Base-by-base conservation (phyloP, 1,284 basidiomycete species). In the Cutaneotrichosporon arboriforme region DNA sequence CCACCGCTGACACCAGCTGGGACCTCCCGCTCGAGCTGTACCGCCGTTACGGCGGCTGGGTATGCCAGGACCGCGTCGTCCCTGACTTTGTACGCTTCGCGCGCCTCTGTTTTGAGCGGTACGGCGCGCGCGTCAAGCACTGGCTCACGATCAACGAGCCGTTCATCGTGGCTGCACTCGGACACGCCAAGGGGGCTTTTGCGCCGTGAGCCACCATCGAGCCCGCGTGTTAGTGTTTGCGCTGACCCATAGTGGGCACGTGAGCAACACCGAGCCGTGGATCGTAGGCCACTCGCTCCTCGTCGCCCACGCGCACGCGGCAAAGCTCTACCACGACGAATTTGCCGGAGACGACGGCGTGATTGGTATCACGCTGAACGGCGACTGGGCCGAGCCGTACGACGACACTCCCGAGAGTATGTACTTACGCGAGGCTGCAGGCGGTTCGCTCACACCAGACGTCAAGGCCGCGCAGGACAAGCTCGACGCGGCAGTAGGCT, bases 311-410 rank as follows among this genome's bases (percentile, higher is more conserved):
- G 85, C 84, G 10, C 73, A 81, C 58, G 83, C 83, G 2, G 80
- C 80, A 46, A 81, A 85, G 64, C 61, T 81, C 12, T 88, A 87
- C 69, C 80, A 82, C 41, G 77, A 82, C 17, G 70, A 83, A 41
- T 86, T 82, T 77, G 62, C 55, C 1, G n/a, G 10, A 13, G 83
- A 63, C 40, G 76, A 78, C 17, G 77, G 78, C 20, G 64, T 76
- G 43, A 86, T 88, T 56, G 85, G 85, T 2, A 85, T 88, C 68
- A 88, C 86, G 2, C 75, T 88, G 46, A 86, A 88, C 62, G 83
- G 83, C 14, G 80, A 84, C 58, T 86, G 83, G 81, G 80, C 81
- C 45, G 79, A 84, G 60, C 86, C 86, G 9, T 87, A 81, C 58
- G 84, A 86, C 60, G 77, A 83, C 54, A 77, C 68, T 17, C 80